Evolutionary conservation across 73 alveolate genomes (phyloP), one percentile per base, ranked within the genome.

Genomic region (Diophrys sp.): DNA sequence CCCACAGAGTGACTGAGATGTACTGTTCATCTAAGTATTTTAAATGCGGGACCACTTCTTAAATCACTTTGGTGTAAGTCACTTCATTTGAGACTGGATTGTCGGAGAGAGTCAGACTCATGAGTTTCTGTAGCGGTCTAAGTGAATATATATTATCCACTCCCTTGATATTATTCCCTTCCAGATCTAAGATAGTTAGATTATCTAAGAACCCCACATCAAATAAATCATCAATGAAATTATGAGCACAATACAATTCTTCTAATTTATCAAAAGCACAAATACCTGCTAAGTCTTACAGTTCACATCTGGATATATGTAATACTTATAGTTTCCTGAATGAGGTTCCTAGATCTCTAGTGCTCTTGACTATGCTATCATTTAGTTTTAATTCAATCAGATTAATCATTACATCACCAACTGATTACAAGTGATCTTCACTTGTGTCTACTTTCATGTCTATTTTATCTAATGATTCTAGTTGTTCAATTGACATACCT

Each of bases 391-490:
- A 70, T 29, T 81, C 80, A 24, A 62, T 77, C 28, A 81, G 44
- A 33, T 76, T 33, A 23, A 72, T 27, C 14, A 81, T 56, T 27
- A 81, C 77, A 57, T 81, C 90, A 31, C 90, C 90, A 5, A 75
- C 68, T 31, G 77, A 67, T 54, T 81, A 70, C 14, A 81, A 33
- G 31, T 74, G 73, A 28, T 81, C 84, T 27, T 67, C 31, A 1
- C 80, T 31, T 0, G 90, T 81, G 56, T 81, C 90, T 1, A 81
- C 90, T 81, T 84, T 73, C 54, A 81, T 56, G 73, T 81, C 90
- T 11, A 81, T 74, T 33, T 81, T 81, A 0, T 81, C 25, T 14
- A 81, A 75, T 18, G 68, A 31, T 1, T 83, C 44, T 26, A 81
- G 75, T 62, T 81, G 84, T 29, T 73, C 83, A 11, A 54, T 75